Evolutionary conservation across 140 eudicot species (phyloP), one percentile per base, ranked within the genome.

Genomic region (Stevia rebaudiana): DNA sequence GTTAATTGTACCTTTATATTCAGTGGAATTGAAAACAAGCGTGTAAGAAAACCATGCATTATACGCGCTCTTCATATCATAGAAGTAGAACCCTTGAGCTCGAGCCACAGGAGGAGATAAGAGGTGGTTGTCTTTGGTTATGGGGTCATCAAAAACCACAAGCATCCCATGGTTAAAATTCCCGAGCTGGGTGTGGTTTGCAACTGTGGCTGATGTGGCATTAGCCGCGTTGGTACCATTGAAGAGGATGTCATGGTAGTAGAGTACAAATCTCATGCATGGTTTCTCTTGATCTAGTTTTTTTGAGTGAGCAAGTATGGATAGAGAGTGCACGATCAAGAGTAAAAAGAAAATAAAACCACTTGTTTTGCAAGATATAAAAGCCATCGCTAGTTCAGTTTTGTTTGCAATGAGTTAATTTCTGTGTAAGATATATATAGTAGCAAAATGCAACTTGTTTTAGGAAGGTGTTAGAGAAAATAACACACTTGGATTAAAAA

Each of bases 31-130:
- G 65, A 83, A 83, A 42, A 83, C 13, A 47, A 79, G 39, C 0
- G 89, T 73, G 43, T 61, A 83, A 1, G 83, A 74, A 71, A 83
- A 70, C 90, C 89, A 83, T 3, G 89, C 85, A 37, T 77, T 80
- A 16, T 56, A 80, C 0, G 49, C 36, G 7, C n/a, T 68, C 54
- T 80, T 80, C 90, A 65, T 80, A 70, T 79, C 76, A 5, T 83
- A 83, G 35, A 83, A 83, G 61, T 76, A 83, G 54, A 83, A 79
- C 3, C 89, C 90, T 68, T 83, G 90, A 22, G 86, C 86, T 17
- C 86, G 67, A 35, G 81, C 90, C 36, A 80, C 73, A 0, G 76
- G 82, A 0, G 83, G 76, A 3, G 95, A 87, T 47, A 61, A 76
- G n/a, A 81, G 71, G 25, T 81, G 67, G 18, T 68, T 30, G 67